Evolutionary conservation across 2,329 filamentous ascomycete genomes (phyloP).

Genomic region (Colletotrichum sp.): DNA sequence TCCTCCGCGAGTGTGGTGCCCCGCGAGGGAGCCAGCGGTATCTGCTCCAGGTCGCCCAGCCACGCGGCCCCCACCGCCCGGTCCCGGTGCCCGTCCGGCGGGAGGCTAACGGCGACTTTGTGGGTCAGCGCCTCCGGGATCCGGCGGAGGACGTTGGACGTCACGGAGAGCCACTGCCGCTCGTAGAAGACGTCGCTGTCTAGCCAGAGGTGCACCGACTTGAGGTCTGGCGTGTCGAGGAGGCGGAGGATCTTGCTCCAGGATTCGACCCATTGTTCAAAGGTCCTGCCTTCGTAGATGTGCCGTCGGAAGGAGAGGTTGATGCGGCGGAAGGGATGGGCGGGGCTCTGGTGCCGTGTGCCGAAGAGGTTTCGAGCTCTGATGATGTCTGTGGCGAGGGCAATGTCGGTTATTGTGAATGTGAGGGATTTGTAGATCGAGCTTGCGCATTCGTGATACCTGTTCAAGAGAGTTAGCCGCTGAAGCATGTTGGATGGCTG

Average conservation of each 20-base stretch:
- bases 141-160: conserved; percentile 7
- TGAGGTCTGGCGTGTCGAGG: not conserved
- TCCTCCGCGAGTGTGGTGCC: not conserved
- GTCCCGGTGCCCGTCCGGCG: conserved; percentile 10
- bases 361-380: not conserved
- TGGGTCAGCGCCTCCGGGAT: conserved; percentile 9
- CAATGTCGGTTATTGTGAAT: conserved; percentile 14
- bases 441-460: not conserved
- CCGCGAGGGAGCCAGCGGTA: not conserved
- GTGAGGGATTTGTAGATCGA: not conserved
- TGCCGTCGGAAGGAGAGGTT: conserved; percentile 4
- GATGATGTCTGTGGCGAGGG: not conserved
- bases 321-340: conserved; percentile 5
- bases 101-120: conserved; percentile 14
- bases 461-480: not conserved
- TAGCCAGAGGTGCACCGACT: conserved; percentile 1
- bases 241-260: not conserved
- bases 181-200: conserved; percentile 16
- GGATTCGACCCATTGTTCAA: conserved; percentile 1
- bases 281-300: not conserved
- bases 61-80: not conserved
- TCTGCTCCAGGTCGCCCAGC: not conserved
- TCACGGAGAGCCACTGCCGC: conserved; percentile 10
- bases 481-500: not conserved
- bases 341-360: not conserved